Evolutionary conservation across 139 green algal genomes (phyloP).

Genomic region (Micromonas pusilla): DNA sequence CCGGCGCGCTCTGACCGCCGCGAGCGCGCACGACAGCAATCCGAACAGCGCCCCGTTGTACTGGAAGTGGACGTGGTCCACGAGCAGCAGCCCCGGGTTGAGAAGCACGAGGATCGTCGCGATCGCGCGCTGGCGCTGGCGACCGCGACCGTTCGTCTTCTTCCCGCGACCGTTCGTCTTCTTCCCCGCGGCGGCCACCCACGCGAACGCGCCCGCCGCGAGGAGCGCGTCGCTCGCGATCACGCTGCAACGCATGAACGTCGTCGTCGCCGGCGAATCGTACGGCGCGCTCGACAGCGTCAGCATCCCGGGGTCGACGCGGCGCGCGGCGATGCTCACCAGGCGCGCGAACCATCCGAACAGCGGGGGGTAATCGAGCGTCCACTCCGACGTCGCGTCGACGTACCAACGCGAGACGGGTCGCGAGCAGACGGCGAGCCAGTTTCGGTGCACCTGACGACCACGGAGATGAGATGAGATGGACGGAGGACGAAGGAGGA

Average conservation of each 20-base stretch:
- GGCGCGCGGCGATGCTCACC: conserved; percentile 53
- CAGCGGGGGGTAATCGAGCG: conserved; percentile 92
- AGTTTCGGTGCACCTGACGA: conserved; percentile 89
- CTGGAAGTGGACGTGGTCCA: conserved; percentile 98
- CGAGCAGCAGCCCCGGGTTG: conserved; percentile 75
- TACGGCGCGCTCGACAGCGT: conserved; percentile 48
- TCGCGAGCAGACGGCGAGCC: conserved; percentile 73
- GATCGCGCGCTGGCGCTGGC: neutral
- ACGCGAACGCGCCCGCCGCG: too few species aligned
- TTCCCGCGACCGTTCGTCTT: neutral
- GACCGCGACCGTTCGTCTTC: neutral
- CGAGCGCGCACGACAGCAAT: conserved; percentile 33
- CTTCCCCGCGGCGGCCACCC: too few species aligned
- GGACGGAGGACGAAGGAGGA: too few species aligned
- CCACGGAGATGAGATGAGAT: too few species aligned
- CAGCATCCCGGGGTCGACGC: conserved; percentile 75
- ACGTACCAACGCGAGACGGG: conserved; percentile 64
- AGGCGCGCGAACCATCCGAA: conserved; percentile 90
- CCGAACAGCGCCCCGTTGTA: conserved; percentile 94
- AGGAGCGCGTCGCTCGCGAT: conserved; percentile 59
- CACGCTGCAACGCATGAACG: conserved; percentile 72
- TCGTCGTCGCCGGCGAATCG: conserved; percentile 53
- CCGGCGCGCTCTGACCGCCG: neutral
- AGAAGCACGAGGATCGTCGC: conserved; percentile 37
- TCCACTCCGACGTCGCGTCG: conserved; percentile 83